These are phyloP conservation scores for Prunus mume DNA, from an alignment of 306 rosid genomes.

Conservation along the genomic window DNA sequence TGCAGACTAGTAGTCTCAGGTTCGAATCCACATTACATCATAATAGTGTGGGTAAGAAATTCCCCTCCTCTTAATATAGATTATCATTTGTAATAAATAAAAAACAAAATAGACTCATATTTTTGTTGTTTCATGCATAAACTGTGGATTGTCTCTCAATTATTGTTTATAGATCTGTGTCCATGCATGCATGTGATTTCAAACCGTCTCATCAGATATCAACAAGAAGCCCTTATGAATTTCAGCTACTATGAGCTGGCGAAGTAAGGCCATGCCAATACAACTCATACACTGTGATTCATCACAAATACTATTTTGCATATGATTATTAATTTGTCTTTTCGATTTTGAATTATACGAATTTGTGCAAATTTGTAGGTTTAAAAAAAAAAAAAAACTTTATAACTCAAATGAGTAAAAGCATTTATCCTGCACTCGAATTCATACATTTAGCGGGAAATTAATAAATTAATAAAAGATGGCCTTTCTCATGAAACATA, in stretches of 20 bases:
- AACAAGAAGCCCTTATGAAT: background rate
- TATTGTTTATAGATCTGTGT: conserved; percentile 13
- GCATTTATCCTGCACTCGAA: too few species aligned
- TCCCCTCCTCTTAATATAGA: accelerated
- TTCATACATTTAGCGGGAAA: too few species aligned
- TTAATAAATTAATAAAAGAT: background rate
- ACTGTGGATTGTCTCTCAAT: background rate
- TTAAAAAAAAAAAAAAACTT: too few species aligned
- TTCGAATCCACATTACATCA: too few species aligned
- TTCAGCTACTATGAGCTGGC: background rate
- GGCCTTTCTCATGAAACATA: background rate
- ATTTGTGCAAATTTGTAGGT: too few species aligned
- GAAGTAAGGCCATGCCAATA: background rate
- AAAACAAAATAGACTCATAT: background rate
- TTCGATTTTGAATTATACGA: too few species aligned
- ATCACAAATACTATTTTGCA: too few species aligned
- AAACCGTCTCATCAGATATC: conserved; percentile 8
- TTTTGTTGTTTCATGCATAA: background rate
- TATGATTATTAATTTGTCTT: too few species aligned
- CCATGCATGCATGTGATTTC: background rate
- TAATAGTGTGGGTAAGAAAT: too few species aligned
- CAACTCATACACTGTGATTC: background rate
- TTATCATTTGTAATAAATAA: too few species aligned
- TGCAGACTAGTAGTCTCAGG: accelerated
- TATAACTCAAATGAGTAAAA: too few species aligned